Percentiles rank a stretch among this genome's conserved stretches.
phyloP scores from a whole-genome alignment of 2,329 filamentous ascomycete species.

The Nothophaeocryptopus gaeumannii region DNA sequence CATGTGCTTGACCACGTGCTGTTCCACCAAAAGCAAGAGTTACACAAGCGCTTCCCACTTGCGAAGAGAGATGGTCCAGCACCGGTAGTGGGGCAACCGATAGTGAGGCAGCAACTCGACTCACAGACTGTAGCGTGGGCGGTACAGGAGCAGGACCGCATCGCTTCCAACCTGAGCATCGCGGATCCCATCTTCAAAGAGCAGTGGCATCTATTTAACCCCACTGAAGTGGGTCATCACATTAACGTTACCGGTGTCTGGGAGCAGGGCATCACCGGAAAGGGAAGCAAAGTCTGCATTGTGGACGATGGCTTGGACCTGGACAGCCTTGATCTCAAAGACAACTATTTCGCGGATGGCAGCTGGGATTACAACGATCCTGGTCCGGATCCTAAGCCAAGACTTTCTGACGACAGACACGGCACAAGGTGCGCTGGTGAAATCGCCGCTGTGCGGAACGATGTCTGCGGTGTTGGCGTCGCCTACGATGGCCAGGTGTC shows the following conservation, averaged over 20 bases:
- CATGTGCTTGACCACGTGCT: constrained; percentile 70
- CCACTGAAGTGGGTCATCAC: constrained; percentile 77
- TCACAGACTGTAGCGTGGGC: constrained; percentile 35
- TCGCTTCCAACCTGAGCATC: constrained; percentile 70
- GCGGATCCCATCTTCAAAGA: constrained; percentile 85
- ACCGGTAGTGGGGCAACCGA: constrained; percentile 9
- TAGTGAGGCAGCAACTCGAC: constrained; percentile 5
- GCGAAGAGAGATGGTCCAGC: constrained; percentile 53
- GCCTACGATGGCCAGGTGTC: constrained; percentile 89
- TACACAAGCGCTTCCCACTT: constrained; percentile 54
- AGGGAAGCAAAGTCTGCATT: constrained; percentile 85
- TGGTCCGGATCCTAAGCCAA: constrained; percentile 71
- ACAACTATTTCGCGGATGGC: constrained; percentile 88
- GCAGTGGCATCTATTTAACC: constrained; percentile 94
- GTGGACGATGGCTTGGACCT: constrained; percentile 96
- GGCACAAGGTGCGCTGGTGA: constrained; percentile 94
- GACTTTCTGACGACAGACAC: constrained; percentile 80
- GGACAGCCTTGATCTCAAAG: constrained; percentile 86
- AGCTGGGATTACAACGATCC: constrained; percentile 97
- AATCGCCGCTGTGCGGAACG: constrained; percentile 84
- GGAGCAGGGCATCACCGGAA: constrained; percentile 84
- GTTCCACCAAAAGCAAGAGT: constrained; percentile 74
- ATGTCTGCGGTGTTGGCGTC: constrained; percentile 92
- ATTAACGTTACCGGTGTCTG: constrained; percentile 95
- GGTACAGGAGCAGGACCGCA: constrained; percentile 56